A percentile compares a stretch with the other conserved stretches of the same genome.
Evolutionary conservation across 768 basidiomycete genomes (phyloP).

Genomic region (Sporobolomyces roseus): DNA sequence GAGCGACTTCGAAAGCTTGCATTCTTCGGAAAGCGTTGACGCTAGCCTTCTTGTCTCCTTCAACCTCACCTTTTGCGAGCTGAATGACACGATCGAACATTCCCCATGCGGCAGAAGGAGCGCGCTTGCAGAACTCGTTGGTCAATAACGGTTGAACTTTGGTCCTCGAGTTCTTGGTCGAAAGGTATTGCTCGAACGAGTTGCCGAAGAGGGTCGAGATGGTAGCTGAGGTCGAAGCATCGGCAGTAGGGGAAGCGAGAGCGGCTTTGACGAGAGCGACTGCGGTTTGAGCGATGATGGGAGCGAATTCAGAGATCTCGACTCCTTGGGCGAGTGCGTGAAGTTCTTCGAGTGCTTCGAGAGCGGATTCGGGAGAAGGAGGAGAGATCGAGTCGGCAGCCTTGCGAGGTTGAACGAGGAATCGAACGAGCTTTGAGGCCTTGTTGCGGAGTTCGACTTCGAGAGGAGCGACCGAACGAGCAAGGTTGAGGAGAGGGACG

Average conservation of each 20-base stretch:
- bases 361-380: conserved; percentile 18
- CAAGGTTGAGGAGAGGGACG: conserved; percentile 71
- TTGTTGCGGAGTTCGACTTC: conserved; percentile 88
- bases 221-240: not conserved
- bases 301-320: conserved; percentile 27
- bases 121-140: conserved; percentile 24
- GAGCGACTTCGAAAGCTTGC: conserved; percentile 70
- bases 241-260: conserved; percentile 23
- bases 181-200: conserved; percentile 33
- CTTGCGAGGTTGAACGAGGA: conserved; percentile 36
- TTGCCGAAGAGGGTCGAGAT: conserved; percentile 22
- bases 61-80: conserved; percentile 49
- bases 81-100: conserved; percentile 56
- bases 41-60: conserved; percentile 50
- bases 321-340: conserved; percentile 27
- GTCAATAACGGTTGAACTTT: conserved; percentile 34
- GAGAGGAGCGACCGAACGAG: conserved; percentile 63
- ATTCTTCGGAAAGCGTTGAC: conserved; percentile 72
- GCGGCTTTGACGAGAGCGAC: conserved; percentile 38
- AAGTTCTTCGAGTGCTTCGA: conserved; percentile 37
- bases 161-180: conserved; percentile 42
- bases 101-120: conserved; percentile 29
- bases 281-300: conserved; percentile 29
- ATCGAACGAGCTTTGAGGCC: conserved; percentile 65
- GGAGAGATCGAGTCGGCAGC: conserved; percentile 9